Evolutionary conservation across 2,329 filamentous ascomycete species (phyloP).

Genomic region (Colletotrichum salicis): DNA sequence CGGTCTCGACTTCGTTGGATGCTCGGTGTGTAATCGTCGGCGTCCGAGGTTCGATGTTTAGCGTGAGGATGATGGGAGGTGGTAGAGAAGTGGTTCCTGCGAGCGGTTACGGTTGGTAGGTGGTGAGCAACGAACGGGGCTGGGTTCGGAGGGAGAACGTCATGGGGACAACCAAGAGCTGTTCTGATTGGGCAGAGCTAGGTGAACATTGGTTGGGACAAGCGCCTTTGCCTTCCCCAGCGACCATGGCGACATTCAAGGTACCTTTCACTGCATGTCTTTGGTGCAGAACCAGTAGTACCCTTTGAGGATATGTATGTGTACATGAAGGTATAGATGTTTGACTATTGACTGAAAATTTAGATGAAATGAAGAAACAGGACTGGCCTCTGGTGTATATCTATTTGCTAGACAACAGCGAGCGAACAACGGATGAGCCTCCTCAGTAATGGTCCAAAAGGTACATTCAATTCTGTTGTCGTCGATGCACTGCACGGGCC

Average conservation of each 20-base stretch:
- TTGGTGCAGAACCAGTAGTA: not conserved
- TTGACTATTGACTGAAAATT: not conserved
- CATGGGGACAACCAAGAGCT: constrained; percentile 32
- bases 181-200: constrained; percentile 32
- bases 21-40: constrained; percentile 21
- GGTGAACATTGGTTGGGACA: constrained; percentile 28
- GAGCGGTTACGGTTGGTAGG: constrained; percentile 29
- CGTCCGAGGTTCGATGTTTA: constrained; percentile 21
- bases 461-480: not conserved
- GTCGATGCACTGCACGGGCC: constrained; percentile 21
- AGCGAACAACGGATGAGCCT: not conserved
- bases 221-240: constrained; percentile 32
- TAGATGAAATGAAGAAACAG: not conserved
- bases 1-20: constrained; percentile 15
- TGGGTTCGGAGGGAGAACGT: constrained; percentile 35
- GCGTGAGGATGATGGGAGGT: constrained; percentile 32
- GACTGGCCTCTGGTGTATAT: too few relatives aligned
- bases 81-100: constrained; percentile 25
- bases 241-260: constrained; percentile 30
- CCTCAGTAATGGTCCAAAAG: not conserved
- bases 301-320: not conserved
- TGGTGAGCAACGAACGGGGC: constrained; percentile 33
- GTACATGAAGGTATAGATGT: not conserved
- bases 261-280: not conserved
- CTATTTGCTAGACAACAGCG: too few relatives aligned